Evolutionary conservation across 257 asterid genomes (phyloP).

Genomic region (Misopates orontium): DNA sequence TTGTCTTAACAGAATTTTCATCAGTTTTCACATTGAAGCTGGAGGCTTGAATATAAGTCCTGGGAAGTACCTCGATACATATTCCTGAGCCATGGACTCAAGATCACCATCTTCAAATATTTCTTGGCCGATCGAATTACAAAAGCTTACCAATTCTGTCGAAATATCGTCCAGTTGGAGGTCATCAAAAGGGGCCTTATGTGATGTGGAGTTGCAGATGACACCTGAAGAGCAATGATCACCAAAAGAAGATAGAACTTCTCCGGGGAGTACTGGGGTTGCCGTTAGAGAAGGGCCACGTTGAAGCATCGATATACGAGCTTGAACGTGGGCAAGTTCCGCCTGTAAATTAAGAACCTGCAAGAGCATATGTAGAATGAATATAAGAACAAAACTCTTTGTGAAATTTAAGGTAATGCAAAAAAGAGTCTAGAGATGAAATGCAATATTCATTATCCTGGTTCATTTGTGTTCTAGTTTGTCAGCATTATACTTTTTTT

Average conservation of each 20-base stretch:
- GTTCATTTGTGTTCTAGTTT: too few relatives aligned
- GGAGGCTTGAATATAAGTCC: conserved; percentile 53
- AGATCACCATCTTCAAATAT: conserved; percentile 35
- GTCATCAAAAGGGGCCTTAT: conserved; percentile 23
- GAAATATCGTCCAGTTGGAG: conserved; percentile 33
- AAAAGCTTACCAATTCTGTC: conserved; percentile 37
- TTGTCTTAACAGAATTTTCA: too few relatives aligned
- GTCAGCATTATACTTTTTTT: too few relatives aligned
- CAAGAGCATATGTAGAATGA: not conserved
- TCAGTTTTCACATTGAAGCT: conserved; percentile 25
- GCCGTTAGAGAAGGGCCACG: conserved; percentile 15
- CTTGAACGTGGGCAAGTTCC: conserved; percentile 75
- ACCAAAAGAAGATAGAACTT: conserved; percentile 9
- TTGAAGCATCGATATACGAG: conserved; percentile 67
- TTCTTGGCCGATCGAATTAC: conserved; percentile 33
- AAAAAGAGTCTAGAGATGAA: too few relatives aligned
- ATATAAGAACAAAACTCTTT: not conserved
- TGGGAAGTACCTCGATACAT: conserved; percentile 55
- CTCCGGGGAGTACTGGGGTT: conserved; percentile 17
- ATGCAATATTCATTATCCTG: too few relatives aligned
- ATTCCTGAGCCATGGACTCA: conserved; percentile 51
- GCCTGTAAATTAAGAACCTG: conserved; percentile 85
- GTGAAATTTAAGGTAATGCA: too few relatives aligned
- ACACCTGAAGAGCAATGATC: conserved; percentile 28
- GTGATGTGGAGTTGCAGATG: conserved; percentile 17